phyloP scores from a whole-genome alignment of 192 early-diverging fungal genomes.

The Thamnidium elegans region DNA sequence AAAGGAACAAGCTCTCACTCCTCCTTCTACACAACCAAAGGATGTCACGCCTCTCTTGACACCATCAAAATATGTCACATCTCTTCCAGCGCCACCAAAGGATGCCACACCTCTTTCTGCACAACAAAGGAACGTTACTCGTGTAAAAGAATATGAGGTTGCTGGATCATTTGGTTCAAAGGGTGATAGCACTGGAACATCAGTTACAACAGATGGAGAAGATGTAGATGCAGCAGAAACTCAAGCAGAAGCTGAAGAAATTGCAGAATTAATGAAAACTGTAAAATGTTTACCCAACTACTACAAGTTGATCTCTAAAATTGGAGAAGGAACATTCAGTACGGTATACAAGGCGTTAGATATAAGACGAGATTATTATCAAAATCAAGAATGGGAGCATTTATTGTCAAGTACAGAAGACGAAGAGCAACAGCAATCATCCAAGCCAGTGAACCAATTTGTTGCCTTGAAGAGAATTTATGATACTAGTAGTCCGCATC shows the following conservation, averaged over 20 bases:
- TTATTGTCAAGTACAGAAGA: not conserved
- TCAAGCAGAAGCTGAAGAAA: slow-evolving; percentile 6
- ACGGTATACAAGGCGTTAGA: slow-evolving; percentile 91
- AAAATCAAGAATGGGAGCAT: slow-evolving; percentile 64
- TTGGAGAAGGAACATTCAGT: slow-evolving; percentile 89
- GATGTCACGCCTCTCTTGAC: too few relatives aligned
- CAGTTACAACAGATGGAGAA: too few relatives aligned
- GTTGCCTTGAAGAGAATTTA: slow-evolving; percentile 91
- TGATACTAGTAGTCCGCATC: slow-evolving; percentile 69
- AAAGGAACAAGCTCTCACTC: too few relatives aligned
- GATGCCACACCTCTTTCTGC: too few relatives aligned
- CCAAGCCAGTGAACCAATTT: slow-evolving; percentile 34
- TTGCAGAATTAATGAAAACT: slow-evolving; percentile 20
- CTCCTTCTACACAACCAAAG: too few relatives aligned
- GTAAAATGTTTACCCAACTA: slow-evolving; percentile 56
- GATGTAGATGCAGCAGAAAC: too few relatives aligned
- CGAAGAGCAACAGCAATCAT: not conserved
- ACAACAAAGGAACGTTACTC: too few relatives aligned
- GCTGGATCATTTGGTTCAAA: too few relatives aligned
- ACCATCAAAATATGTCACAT: too few relatives aligned
- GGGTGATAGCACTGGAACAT: too few relatives aligned
- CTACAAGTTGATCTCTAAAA: slow-evolving; percentile 71
- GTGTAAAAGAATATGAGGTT: too few relatives aligned
- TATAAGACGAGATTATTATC: slow-evolving; percentile 63
- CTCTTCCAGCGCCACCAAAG: too few relatives aligned